Percentiles rank a stretch among this genome's conserved stretches.
Conservation (phyloP, 495 filamentous ascomycete genomes). For the Penicillium goetzii region DNA sequence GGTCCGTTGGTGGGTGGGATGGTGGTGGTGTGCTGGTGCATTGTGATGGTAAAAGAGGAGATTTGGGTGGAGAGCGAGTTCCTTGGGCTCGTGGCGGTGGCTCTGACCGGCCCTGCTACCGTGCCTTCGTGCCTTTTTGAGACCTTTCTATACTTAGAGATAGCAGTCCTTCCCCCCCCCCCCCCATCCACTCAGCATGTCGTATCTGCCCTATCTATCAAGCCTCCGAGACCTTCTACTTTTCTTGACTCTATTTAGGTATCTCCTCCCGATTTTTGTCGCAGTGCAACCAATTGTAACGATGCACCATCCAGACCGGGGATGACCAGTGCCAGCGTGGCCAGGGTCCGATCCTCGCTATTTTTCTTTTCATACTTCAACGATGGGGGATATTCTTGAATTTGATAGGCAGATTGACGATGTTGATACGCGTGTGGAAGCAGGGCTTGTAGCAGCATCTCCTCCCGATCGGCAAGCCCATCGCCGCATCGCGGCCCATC, state of each 20-base stretch:
- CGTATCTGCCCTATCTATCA: background rate
- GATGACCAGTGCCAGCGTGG: conserved; percentile 4
- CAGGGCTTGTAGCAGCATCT: background rate
- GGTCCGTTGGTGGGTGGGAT: background rate
- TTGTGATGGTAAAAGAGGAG: conserved; percentile 3
- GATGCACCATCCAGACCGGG: background rate
- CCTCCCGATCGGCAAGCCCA: conserved; percentile 15
- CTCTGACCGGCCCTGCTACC: background rate
- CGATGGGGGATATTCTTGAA: background rate
- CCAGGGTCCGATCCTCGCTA: conserved; percentile 7
- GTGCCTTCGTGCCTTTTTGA: background rate
- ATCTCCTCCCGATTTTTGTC: background rate
- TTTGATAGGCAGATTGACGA: background rate
- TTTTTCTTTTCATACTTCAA: conserved; percentile 1
- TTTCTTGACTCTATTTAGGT: background rate
- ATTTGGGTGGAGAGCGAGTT: background rate
- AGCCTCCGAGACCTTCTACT: background rate
- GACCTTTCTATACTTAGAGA: conserved; percentile 5
- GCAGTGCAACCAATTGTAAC: background rate
- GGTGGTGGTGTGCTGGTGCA: conserved; percentile 4
- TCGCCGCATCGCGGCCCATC: conserved; percentile 19
- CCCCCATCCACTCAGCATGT: conserved; percentile 4
- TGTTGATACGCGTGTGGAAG: conserved; percentile 14
- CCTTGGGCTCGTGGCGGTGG: conserved; percentile 5
- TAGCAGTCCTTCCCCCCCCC: background rate